Evolutionary conservation across 441 rosid genomes (phyloP), one percentile per base, ranked within the genome.

Genomic region (Adansonia grandidieri): DNA sequence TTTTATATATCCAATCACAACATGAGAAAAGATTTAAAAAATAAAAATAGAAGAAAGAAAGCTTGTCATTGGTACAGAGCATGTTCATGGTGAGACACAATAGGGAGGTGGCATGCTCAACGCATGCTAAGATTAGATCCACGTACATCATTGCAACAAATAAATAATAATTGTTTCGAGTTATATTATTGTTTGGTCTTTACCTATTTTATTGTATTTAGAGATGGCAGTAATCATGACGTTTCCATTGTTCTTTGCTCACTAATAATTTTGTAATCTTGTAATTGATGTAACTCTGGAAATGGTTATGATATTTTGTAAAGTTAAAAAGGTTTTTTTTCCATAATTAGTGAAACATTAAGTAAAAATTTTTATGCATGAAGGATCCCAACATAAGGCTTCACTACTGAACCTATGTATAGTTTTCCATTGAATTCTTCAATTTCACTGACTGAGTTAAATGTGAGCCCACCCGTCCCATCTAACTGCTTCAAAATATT

Each of bases 321-420:
- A 28, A 28, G 32, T 28, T 28, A 28, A 28, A 28, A 28, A 28
- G 32, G 32, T 28, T 28, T 28, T 28, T 28, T 28, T 28, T 28
- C 32, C 32, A 28, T 28, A 28, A 28, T 28, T 28, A 28, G 2
- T 28, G 32, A 28, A 28, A 28, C 32, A 28, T 28, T 28, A 2
- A 28, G 32, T 2, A 28, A 28, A 28, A 28, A 28, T 28, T 28
- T 28, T 28, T 28, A 28, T 4, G 37, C 64, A 10, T 22, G 1
- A 2, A 60, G 6, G 2, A 66, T 42, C 28, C 72, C 72, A 11
- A 68, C 54, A 10, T 68, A 45, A 45, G 72, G 72, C 47, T 68
- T 68, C n/a, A 45, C 32, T 2, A 47, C 56, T 1, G 72, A 68
- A 68, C 72, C 72, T 45, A 68, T 45, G 37, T 68, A 68, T 48